phyloP scores from a whole-genome alignment of 1,284 basidiomycete genomes.

The Papiliotrema terrestris region DNA sequence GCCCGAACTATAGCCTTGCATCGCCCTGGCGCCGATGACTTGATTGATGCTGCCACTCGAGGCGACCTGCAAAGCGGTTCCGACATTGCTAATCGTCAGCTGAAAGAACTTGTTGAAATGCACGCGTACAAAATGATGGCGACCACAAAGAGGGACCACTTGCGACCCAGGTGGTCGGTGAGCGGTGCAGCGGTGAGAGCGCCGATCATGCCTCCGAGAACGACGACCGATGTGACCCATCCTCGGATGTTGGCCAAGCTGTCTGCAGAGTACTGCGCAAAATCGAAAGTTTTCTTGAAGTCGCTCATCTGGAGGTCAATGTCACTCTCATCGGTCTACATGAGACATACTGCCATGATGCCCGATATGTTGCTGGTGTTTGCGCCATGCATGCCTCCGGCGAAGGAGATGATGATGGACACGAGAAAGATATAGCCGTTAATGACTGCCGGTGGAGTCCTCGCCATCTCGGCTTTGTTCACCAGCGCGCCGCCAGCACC shows the following conservation, averaged over 20 bases:
- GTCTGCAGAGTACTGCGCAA: neutral
- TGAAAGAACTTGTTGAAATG: too few species aligned
- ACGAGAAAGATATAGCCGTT: slow-evolving; percentile 5
- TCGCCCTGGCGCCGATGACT: slow-evolving; percentile 7
- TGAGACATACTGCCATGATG: slow-evolving; percentile 1
- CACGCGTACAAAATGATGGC: neutral
- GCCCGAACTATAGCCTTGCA: slow-evolving; percentile 7
- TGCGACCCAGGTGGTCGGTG: slow-evolving; percentile 1
- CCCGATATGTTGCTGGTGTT: slow-evolving; percentile 8
- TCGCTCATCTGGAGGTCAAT: neutral
- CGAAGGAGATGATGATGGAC: slow-evolving; percentile 2
- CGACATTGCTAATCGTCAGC: too few species aligned
- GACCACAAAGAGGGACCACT: neutral
- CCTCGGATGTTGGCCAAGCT: neutral
- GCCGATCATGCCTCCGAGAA: slow-evolving; percentile 4
- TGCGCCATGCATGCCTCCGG: slow-evolving; percentile 4
- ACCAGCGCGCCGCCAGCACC: slow-evolving; percentile 1
- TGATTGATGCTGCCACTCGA: slow-evolving; percentile 4
- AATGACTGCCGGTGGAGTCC: slow-evolving; percentile 2
- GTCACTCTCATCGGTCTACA: neutral
- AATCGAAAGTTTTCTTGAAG: neutral
- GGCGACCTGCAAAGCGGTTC: neutral
- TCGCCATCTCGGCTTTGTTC: slow-evolving; percentile 3
- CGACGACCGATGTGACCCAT: slow-evolving; percentile 6
- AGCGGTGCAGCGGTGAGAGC: slow-evolving; percentile 5